Evolutionary conservation across 768 basidiomycete species (phyloP), one percentile per base, ranked within the genome.

Genomic region (Boletus rex-veris): DNA sequence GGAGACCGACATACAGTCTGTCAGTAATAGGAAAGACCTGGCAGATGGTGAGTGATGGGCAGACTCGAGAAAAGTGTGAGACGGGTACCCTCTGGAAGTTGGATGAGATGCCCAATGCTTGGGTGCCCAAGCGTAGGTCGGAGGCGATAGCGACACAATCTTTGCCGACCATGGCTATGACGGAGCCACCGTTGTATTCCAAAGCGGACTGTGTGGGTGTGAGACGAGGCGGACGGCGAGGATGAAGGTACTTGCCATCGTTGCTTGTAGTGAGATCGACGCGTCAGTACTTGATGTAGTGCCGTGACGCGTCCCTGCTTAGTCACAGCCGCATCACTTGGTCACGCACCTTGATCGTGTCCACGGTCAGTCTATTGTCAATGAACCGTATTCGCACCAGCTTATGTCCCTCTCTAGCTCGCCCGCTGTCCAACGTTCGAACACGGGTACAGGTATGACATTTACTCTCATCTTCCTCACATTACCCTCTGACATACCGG

Each of bases 101-200:
- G 45, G 86, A 82, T 7, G 95, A 87, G 46, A 98, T 84, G 35
- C 90, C 86, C 63, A 95, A 70, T 7, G 90, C 82, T 69, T 93
- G 88, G 59, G 87, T 90, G 55, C 97, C 97, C 50, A 98, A 76
- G 58, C 96, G 84, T 61, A 96, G 68, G 75, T 99, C 97, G 50
- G 89, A 92, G 26, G 96, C 97, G 74, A 98, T 98, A 49, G 97
- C 97, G 46, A 99, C 97, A 71, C 97, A 99, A 63, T 93, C 89
- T 75, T 98, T 98, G 58, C 97, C 97, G 55, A 89, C 88, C 97
- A 99, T 99, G 77, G 97, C 97, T 73, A 99, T 81, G 64, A 96
- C 92, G 75, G 95, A 97, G 75, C 97, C 97, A 77, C 95, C 95
- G 80, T 97, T 98, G 58, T 86, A 78, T 73, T 92, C 81, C 90